phyloP scores from a whole-genome alignment of 2,329 filamentous ascomycete genomes.

The Aspergillus puulaauensis region DNA sequence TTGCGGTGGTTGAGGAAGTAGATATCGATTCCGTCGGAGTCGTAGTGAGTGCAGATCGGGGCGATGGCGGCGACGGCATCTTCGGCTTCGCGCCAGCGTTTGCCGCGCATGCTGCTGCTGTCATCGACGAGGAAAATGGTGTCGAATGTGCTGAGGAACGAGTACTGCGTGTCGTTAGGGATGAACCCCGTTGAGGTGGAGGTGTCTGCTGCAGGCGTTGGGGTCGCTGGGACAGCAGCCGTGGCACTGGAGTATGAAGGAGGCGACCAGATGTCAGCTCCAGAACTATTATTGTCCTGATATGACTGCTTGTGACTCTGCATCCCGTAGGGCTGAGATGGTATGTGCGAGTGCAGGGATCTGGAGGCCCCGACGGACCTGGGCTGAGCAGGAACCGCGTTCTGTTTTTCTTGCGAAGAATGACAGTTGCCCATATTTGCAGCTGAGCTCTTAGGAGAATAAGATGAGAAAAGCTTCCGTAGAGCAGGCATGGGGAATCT shows the following conservation, averaged over 20 bases:
- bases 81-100: conserved; percentile 73
- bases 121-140: conserved; percentile 92
- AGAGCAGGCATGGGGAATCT: background rate
- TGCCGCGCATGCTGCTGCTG: conserved; percentile 78
- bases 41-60: conserved; percentile 76
- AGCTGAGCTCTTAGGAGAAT: background rate
- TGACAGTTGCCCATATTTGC: conserved; percentile 10
- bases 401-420: conserved; percentile 1
- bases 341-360: conserved; percentile 1
- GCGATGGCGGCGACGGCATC: conserved; percentile 71
- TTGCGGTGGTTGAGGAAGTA: conserved; percentile 77
- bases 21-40: conserved; percentile 83
- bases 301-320: background rate
- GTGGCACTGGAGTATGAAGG: conserved; percentile 17
- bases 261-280: conserved; percentile 15
- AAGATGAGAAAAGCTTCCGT: conserved; percentile 2
- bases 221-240: background rate
- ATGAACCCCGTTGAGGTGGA: conserved; percentile 26
- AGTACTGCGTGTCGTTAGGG: conserved; percentile 63
- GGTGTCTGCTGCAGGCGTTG: conserved; percentile 21
- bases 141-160: conserved; percentile 77
- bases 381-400: background rate
- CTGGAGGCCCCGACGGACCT: conserved; percentile 3
- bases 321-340: background rate
- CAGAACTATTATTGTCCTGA: background rate